phyloP scores from a whole-genome alignment of 176 grass and related monocot genomes.

The Themeda triandra region DNA sequence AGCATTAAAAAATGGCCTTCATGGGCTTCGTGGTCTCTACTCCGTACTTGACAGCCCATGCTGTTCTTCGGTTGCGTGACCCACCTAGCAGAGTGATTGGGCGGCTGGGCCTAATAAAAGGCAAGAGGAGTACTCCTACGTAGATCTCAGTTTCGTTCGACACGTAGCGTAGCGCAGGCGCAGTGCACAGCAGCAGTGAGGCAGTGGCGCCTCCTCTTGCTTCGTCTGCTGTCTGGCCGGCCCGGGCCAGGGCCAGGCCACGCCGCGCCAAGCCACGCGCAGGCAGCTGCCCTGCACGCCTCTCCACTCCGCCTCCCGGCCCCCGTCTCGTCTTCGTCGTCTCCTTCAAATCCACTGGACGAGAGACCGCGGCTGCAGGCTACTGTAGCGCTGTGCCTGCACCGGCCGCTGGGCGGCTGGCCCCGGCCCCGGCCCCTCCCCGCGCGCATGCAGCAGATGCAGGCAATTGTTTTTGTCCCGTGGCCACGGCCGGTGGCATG shows the following conservation, averaged over 20 bases:
- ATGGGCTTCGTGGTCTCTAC: too few species aligned
- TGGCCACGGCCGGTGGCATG: constrained; percentile 1
- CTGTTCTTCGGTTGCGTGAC: too few species aligned
- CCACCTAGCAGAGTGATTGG: too few species aligned
- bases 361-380: background rate
- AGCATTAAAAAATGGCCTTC: too few species aligned
- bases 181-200: too few species aligned
- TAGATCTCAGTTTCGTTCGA: too few species aligned
- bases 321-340: background rate
- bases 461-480: constrained; percentile 29
- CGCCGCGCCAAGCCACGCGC: background rate
- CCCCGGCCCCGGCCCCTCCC: background rate
- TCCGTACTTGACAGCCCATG: too few species aligned
- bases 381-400: background rate
- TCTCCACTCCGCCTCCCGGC: background rate
- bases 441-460: background rate
- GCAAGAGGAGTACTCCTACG: too few species aligned
- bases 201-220: too few species aligned
- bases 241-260: background rate
- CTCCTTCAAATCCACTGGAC: background rate
- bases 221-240: background rate
- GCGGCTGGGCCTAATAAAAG: too few species aligned
- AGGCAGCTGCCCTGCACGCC: background rate
- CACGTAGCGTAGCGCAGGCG: too few species aligned
- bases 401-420: background rate